Evolutionary conservation across 2,329 filamentous ascomycete species (phyloP).

Genomic region (Verticillium zaregamsianum): DNA sequence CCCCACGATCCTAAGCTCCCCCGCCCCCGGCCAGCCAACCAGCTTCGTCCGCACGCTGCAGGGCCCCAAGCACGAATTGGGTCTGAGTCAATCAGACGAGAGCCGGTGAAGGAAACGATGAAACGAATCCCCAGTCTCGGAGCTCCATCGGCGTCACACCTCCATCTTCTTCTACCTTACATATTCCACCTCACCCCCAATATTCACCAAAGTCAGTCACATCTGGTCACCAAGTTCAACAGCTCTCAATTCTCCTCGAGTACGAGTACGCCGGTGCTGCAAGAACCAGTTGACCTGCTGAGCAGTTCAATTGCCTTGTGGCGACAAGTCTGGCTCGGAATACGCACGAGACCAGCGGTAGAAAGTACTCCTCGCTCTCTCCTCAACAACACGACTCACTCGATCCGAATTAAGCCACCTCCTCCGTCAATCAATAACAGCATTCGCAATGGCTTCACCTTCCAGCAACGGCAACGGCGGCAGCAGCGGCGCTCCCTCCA

Average conservation of each 20-base stretch:
- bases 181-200: neutral
- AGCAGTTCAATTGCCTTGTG: constrained; percentile 14
- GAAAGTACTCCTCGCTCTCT: constrained; percentile 3
- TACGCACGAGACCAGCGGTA: constrained; percentile 13
- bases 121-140: neutral
- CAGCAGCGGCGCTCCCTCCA: neutral
- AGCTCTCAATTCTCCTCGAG: neutral
- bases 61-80: neutral
- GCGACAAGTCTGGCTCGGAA: constrained; percentile 16
- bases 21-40: neutral
- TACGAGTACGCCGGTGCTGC: constrained; percentile 16
- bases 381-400: constrained; percentile 15
- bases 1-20: neutral
- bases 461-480: constrained; percentile 6
- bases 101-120: neutral
- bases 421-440: neutral
- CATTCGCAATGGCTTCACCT: constrained; percentile 7
- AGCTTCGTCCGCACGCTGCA: neutral
- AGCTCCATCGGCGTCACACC: constrained; percentile 1
- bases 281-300: constrained; percentile 12
- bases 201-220: neutral
- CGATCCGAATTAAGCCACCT: neutral
- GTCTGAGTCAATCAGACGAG: neutral
- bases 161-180: neutral
- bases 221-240: neutral